Conservation (phyloP, 306 rosid species). For the Pyrus bretschneideri region DNA sequence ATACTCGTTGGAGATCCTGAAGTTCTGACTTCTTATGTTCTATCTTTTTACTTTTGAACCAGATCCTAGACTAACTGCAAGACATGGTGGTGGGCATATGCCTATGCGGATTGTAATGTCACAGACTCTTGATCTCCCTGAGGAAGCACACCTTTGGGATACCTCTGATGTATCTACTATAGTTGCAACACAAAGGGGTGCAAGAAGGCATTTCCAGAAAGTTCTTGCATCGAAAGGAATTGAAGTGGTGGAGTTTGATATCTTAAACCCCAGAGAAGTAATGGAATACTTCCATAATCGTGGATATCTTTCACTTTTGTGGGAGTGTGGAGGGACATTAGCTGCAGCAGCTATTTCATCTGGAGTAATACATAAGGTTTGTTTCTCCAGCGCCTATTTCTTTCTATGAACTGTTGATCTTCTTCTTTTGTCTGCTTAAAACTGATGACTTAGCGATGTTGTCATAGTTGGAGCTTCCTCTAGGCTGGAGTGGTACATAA, state of each 20-base stretch:
- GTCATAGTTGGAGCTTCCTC: neutral
- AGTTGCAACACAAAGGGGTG: conserved; percentile 91
- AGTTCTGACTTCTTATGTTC: conserved; percentile 2
- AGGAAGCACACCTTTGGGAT: conserved; percentile 84
- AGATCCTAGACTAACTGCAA: conserved; percentile 89
- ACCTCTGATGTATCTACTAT: conserved; percentile 67
- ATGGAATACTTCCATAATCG: conserved; percentile 92
- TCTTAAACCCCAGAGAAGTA: conserved; percentile 68
- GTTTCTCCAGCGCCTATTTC: neutral
- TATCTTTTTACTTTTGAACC: conserved; percentile 1
- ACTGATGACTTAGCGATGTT: neutral
- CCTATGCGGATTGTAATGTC: conserved; percentile 75
- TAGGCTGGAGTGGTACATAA: neutral
- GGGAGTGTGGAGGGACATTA: conserved; percentile 96
- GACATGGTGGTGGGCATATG: conserved; percentile 88
- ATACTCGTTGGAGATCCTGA: conserved; percentile 2
- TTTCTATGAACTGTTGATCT: neutral
- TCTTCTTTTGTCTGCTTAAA: neutral
- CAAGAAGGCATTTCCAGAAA: conserved; percentile 80
- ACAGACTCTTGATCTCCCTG: conserved; percentile 75
- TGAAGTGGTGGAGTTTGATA: conserved; percentile 92
- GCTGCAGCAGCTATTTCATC: conserved; percentile 91
- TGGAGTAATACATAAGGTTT: conserved; percentile 85
- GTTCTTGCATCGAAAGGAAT: conserved; percentile 92
- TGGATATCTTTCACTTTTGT: conserved; percentile 79